Base-by-base conservation (phyloP, 2,329 filamentous ascomycete species). In the Ambrosiella xylebori region DNA sequence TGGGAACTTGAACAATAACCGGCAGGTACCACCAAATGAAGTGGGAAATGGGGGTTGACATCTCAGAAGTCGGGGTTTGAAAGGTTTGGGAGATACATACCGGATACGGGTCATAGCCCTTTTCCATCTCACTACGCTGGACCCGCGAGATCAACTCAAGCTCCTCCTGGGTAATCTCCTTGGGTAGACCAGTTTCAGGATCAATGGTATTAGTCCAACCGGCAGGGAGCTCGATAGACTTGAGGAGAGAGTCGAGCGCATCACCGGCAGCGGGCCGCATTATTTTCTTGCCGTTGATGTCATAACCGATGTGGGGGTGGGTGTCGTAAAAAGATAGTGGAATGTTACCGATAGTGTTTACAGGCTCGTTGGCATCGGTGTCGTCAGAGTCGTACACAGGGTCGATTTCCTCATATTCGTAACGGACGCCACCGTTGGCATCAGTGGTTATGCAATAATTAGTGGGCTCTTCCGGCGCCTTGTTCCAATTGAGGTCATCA, bases 261-360 rank as follows among this genome's bases (percentile, higher is more conserved):
- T 95, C 86, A 56, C 91, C 91, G 64, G 89, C 91, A 3, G 94
- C 93, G 6, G 93, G 93, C 56, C 93, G 85, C 83, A 95, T 87
- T 63, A 98, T 95, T 71, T 87, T 94, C 78, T 94, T 96, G 70
- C 93, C 93, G 70, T 98, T 95, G 73, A 98, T 97, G 66, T 96
- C 88, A 72, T 98, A 98, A 61, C 93, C 93, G 68, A 98, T 96
- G 69, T 98, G 93, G 55, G 93, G 93, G 68, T 96, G 98, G 40
- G 88, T 86, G 69, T 98, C 93, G 74, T 98, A 98, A 72, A 95
- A 97, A 2, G 86, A 85, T 54, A 97, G 74, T 4, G 90, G 88
- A 61, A 98, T 98, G 68, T 97, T 78, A 64, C 93, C 94, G 65
- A 98, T 96, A 0, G 93, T 97, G 72, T 98, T 98, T 56, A 76